Evolutionary conservation across 352 stramenopile genomes (phyloP).

Genomic region (Achlya hypogyna): DNA sequence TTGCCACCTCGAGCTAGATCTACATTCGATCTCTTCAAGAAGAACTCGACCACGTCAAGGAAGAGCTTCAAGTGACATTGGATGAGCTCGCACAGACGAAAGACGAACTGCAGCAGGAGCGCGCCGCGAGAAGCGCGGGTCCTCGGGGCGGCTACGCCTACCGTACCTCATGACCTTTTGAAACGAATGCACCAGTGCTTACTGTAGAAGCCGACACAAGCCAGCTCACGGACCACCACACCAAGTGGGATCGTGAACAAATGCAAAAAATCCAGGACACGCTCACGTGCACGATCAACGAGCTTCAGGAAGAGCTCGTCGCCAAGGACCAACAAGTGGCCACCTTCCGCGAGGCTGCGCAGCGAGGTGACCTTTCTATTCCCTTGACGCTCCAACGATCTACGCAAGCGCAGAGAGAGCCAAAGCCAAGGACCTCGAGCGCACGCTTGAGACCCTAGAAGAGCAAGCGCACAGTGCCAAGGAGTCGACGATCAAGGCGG

Average conservation of each 20-base stretch:
- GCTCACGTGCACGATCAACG: conserved; percentile 56
- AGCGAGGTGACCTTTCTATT: not conserved
- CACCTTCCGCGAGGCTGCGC: not conserved
- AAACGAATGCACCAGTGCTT: not conserved
- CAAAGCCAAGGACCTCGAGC: conserved; percentile 47
- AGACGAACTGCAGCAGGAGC: conserved; percentile 62
- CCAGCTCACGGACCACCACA: conserved; percentile 16
- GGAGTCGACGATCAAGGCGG: conserved; percentile 33
- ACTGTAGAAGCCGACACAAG: not conserved
- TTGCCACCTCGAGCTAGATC: too few species aligned
- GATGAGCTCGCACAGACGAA: conserved; percentile 44
- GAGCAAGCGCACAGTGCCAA: conserved; percentile 27
- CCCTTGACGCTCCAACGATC: not conserved
- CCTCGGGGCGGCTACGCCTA: not conserved
- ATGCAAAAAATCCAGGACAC: conserved; percentile 60
- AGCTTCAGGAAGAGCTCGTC: conserved; percentile 68
- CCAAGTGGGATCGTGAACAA: conserved; percentile 64
- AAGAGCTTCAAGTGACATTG: conserved; percentile 54
- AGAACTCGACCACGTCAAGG: conserved; percentile 6
- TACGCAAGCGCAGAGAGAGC: conserved; percentile 44
- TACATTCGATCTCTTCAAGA: conserved; percentile 8
- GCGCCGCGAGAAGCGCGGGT: conserved; percentile 21
- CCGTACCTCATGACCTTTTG: conserved; percentile 20
- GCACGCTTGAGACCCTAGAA: conserved; percentile 37
- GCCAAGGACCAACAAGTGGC: conserved; percentile 41